Evolutionary conservation across 257 asterid species (phyloP), one percentile per base, ranked within the genome.

Genomic region (Nicotiana benthamiana): DNA sequence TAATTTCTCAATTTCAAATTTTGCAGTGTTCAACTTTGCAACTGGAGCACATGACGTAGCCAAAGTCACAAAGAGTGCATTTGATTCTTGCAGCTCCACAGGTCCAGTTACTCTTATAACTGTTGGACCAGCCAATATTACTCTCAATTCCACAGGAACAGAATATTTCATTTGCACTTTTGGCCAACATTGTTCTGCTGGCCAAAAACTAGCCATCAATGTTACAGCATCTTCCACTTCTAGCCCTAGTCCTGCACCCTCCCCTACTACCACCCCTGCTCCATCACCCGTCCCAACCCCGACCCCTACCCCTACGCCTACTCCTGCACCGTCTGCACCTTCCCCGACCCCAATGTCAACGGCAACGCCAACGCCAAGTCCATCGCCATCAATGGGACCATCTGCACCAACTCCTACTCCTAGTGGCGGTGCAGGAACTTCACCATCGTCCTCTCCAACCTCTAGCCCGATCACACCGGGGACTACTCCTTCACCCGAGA

Each of bases 11-110:
- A 32, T 75, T n/a, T 60, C 5, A 24, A 40, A 17, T 22, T 51
- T 13, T 85, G 85, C 88, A 91, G 97, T 87, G 82, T 93, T 93
- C 90, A 93, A 93, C 80, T 93, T 87, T 87, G 8, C 22, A 9
- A 86, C 91, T 0, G 94, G 93, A 57, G 1, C 4, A 5, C 95
- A 93, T n/a, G 83, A 87, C 59, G 94, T 86, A 11, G 95, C 94
- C 15, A 82, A 60, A 52, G 97, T 92, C 12, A 83, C 92, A 4
- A 91, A 79, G 80, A 85, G 79, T 13, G 88, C 89, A 4, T 92
- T 4, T 10, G 96, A 84, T 17, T 62, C 75, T 0, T 93, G 98
- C 83, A 82, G 65, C 83, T 61, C 96, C 11, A 54, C 51, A 57
- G 76, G 13, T 2, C 91, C 96, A 11, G 57, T 89, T 1, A 52